Conservation (phyloP, 805 yeast species). For the Jamesozyma gamospora region DNA sequence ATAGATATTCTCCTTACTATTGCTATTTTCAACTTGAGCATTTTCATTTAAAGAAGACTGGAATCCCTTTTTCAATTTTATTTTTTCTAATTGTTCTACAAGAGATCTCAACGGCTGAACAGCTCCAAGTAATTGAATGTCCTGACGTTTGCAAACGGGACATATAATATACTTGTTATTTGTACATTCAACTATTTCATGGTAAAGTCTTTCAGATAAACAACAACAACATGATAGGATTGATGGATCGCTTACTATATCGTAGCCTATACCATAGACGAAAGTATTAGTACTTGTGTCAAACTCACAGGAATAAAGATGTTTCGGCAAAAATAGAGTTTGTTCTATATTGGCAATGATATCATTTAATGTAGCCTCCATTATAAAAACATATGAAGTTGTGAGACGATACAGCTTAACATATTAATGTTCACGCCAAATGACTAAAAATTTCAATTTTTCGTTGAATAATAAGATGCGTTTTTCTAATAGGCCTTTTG, state of each 20-base stretch:
- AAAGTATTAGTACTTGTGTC: slow-evolving; percentile 7
- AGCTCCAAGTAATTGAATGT: slow-evolving; percentile 23
- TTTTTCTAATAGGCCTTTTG: too few relatives aligned
- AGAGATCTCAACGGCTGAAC: slow-evolving; percentile 30
- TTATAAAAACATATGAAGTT: too few relatives aligned
- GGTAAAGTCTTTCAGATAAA: slow-evolving; percentile 14
- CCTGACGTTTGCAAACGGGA: slow-evolving; percentile 28
- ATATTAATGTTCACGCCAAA: too few relatives aligned
- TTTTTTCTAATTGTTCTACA: slow-evolving; percentile 11
- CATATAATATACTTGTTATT: slow-evolving; percentile 19
- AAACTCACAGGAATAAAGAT: slow-evolving; percentile 10
- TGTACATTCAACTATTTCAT: slow-evolving; percentile 6
- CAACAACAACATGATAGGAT: slow-evolving; percentile 26
- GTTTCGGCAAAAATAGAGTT: slow-evolving; percentile 20
- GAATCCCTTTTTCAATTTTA: background rate
- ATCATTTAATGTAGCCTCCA: too few relatives aligned
- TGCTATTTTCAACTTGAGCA: background rate
- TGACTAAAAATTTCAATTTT: too few relatives aligned
- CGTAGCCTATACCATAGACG: slow-evolving; percentile 17
- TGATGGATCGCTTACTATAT: slow-evolving; percentile 18
- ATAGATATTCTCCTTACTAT: background rate
- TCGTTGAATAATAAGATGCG: too few relatives aligned
- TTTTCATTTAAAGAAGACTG: too few relatives aligned
- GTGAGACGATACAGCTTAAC: too few relatives aligned
- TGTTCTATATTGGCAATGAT: slow-evolving; percentile 15